Base-by-base conservation (phyloP, 2,329 filamentous ascomycete species). In the Parascedosporium putredinis region DNA sequence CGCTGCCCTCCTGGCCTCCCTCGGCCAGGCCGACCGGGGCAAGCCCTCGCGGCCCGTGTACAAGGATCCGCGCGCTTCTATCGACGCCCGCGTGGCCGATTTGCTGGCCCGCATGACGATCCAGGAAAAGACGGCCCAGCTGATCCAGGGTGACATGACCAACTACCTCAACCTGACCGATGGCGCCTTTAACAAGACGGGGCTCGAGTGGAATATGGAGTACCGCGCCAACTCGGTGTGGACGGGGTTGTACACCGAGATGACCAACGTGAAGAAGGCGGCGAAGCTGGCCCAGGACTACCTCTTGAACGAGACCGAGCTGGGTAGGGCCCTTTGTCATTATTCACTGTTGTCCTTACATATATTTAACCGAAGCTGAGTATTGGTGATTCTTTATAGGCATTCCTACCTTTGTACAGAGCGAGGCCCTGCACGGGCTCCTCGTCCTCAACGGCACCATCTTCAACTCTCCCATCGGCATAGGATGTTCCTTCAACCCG, bases 401-500 rank as follows among this genome's bases (percentile, higher is more conserved):
- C 0, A 88, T 88, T 48, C 85, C 85, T 5, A 79, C 84, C 1
- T 74, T 87, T 55, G 79, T 85, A 12, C 85, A 88, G 63, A 84
- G 78, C 3, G 85, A 89, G 64, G 83, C 79, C 33, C 83, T 88
- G 42, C 84, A 88, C 58, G 85, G 84, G 1, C 81, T 88, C 55
- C 68, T 87, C 27, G 75, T 83, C 40, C 75, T 76, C 8, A 88
- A 88, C 60, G 84, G 83, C 2, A 88, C 85, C 1, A 85, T 88
- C 52, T 89, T 88, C 69, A 88, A 88, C 64, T 86, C 81, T 1
- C 84, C 85, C 0, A 87, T 88, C 56, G 84, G 71, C 6, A 78
- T 84, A 49, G 84, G 78, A 14, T 86, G 82, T 58, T 83, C 83
- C 0, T 88, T 81, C 68, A 85, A 88, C 59, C 75, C 76, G 0